A percentile compares a stretch with the other conserved stretches of the same genome.
Conservation (phyloP, 257 asterid genomes). For the Coffea eugenioides region DNA sequence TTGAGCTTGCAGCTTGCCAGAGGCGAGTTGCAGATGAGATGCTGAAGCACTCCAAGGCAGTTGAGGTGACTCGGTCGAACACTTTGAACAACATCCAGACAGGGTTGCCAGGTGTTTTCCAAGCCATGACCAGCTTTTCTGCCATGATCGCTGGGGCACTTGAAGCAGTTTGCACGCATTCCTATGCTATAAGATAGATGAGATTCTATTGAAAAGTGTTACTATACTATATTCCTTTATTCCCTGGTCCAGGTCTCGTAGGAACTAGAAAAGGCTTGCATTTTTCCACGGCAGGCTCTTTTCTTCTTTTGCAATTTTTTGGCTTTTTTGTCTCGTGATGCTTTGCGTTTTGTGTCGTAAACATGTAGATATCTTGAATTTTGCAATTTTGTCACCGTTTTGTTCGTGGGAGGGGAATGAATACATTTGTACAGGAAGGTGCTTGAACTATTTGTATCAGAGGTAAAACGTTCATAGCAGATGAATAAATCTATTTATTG, state of each 20-base stretch:
- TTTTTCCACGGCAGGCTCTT: slow-evolving; percentile 26
- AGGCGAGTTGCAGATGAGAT: slow-evolving; percentile 95
- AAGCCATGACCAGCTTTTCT: slow-evolving; percentile 96
- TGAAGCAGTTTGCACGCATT: slow-evolving; percentile 69
- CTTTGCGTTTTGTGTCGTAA: slow-evolving; percentile 18
- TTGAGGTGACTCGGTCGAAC: slow-evolving; percentile 91
- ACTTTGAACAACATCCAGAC: slow-evolving; percentile 90
- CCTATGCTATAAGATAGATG: slow-evolving; percentile 64
- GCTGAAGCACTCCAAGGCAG: slow-evolving; percentile 71
- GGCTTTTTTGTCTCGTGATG: slow-evolving; percentile 14
- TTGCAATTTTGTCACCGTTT: slow-evolving; percentile 44
- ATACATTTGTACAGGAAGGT: slow-evolving; percentile 50
- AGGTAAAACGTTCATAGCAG: slow-evolving; percentile 26
- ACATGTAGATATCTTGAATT: slow-evolving; percentile 67
- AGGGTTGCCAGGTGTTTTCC: slow-evolving; percentile 95
- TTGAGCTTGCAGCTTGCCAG: slow-evolving; percentile 78
- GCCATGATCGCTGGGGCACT: slow-evolving; percentile 74
- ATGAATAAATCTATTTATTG: slow-evolving; percentile 34
- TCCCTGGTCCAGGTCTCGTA: slow-evolving; percentile 33
- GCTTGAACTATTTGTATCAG: slow-evolving; percentile 42
- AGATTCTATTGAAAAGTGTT: slow-evolving; percentile 1
- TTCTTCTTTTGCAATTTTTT: not conserved
- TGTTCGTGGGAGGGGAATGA: slow-evolving; percentile 37
- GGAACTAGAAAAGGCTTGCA: slow-evolving; percentile 43
- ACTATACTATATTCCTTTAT: slow-evolving; percentile 17